These are phyloP conservation scores for Harringtonia lauricola DNA, from an alignment of 2,329 filamentous ascomycete genomes.

Conservation along the genomic window DNA sequence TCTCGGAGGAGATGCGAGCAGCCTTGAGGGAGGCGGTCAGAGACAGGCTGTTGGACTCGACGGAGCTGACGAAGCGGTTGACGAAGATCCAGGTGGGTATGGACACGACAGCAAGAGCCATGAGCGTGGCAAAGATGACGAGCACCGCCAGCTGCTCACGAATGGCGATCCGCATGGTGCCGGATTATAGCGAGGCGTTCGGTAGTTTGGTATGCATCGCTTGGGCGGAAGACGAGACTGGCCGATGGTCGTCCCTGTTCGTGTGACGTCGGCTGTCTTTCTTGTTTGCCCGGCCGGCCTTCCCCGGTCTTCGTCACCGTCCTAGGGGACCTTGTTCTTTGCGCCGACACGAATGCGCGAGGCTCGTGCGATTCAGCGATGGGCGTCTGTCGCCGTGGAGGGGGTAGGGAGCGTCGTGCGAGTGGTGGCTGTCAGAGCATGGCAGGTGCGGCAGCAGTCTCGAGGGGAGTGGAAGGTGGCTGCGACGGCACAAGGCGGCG, in stretches of 20 bases:
- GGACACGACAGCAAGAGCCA: conserved; percentile 66
- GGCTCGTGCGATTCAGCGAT: too few relatives aligned
- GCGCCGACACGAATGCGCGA: too few relatives aligned
- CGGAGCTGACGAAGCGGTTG: conserved; percentile 38
- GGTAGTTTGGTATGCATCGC: conserved; percentile 18
- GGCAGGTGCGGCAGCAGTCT: too few relatives aligned
- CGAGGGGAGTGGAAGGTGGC: too few relatives aligned
- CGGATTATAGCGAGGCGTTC: conserved; percentile 19
- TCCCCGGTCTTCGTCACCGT: too few relatives aligned
- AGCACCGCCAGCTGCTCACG: conserved; percentile 76
- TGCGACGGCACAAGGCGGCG: too few relatives aligned
- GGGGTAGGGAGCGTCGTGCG: background rate
- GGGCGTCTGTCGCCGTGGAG: too few relatives aligned
- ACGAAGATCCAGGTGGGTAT: conserved; percentile 61
- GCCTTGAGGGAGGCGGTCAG: conserved; percentile 82
- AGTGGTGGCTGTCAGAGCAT: too few relatives aligned
- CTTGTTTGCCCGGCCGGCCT: too few relatives aligned
- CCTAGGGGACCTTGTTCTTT: too few relatives aligned
- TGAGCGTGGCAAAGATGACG: conserved; percentile 63
- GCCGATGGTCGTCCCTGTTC: background rate
- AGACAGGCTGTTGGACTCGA: conserved; percentile 51
- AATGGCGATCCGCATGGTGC: conserved; percentile 72
- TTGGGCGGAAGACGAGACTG: background rate
- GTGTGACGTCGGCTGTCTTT: too few relatives aligned
- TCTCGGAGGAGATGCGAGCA: conserved; percentile 65